Evolutionary conservation across 176 grass and related monocot genomes (phyloP), one percentile per base, ranked within the genome.

Genomic region (Rhynchospora pubera): DNA sequence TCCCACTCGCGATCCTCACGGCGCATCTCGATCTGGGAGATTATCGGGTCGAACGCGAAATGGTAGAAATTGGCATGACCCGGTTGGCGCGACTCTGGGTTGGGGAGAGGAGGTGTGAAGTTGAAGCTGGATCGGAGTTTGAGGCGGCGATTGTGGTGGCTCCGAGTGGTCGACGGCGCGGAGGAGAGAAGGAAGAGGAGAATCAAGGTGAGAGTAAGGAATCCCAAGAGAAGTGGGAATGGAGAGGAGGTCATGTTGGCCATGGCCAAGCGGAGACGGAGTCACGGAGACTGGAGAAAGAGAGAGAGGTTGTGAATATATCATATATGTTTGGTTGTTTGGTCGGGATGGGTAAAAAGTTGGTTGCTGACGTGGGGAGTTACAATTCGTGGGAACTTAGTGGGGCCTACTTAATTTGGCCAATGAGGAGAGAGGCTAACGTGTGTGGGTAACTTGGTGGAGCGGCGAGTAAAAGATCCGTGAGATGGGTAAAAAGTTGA

Each of bases 1-100:
- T 99, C 92, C 96, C 92, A 99, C 79, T 95, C 86, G 67, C 91
- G 96, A 86, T 99, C 92, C 39, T 99, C 89, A 10, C 80, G 81
- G 82, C 87, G 87, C 84, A 85, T 93, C 87, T 99, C 89, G 58
- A 99, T 87, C 84, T 83, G 87, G 14, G 89, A 82, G 47, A 95
- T 90, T 69, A 99, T 39, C 42, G 96, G 92, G 59, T 99, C 96
- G 91, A 99, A 99, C 5, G 87, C 87, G 89, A 94, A 86, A 72
- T 87, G 85, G 61, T 28, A 79, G 42, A 50, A 21, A 60, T 64
- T 69, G 48, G 47, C 81, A 56, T 42, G 65, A 10, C 67, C 77
- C 14, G 62, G 60, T 6, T 81, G 70, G 2, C 77, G 66, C 44
- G 65, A 32, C 1, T 28, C 72, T 23, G 53, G 23, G 24, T 18